Conservation (phyloP, 345 rosid genomes). For the Eutrema heterophyllum region DNA sequence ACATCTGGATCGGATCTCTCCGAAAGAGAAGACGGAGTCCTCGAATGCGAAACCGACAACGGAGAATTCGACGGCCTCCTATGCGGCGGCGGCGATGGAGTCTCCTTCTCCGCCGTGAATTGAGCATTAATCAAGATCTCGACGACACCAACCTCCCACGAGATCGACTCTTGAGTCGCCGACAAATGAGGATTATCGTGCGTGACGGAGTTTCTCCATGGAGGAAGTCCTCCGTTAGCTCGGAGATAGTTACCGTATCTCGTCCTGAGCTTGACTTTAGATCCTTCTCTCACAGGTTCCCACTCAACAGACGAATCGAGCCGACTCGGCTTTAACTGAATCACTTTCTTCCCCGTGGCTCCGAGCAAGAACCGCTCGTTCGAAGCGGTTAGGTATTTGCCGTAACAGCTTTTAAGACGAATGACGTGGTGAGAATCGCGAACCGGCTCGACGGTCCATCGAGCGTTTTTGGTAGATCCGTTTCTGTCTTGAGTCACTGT, state of each 20-base stretch:
- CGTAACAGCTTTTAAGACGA: conserved; percentile 65
- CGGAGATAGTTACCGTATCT: conserved; percentile 58
- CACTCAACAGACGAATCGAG: conserved; percentile 62
- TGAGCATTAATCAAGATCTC: conserved; percentile 36
- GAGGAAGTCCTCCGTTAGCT: conserved; percentile 71
- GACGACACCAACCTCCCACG: conserved; percentile 71
- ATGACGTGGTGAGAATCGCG: conserved; percentile 42
- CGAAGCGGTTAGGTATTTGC: conserved; percentile 79
- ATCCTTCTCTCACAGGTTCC: conserved; percentile 70
- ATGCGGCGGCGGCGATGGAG: conserved; percentile 23
- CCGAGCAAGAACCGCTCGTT: conserved; percentile 73
- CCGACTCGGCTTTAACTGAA: conserved; percentile 46
- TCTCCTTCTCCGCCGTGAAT: not conserved
- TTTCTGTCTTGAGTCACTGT: conserved; percentile 54
- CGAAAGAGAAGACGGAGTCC: conserved; percentile 44
- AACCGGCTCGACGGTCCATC: conserved; percentile 68
- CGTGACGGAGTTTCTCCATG: conserved; percentile 74
- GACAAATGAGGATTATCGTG: conserved; percentile 66
- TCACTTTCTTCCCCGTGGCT: conserved; percentile 68
- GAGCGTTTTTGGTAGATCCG: conserved; percentile 55
- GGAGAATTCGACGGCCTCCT: conserved; percentile 40
- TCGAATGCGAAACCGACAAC: conserved; percentile 29
- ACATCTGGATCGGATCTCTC: conserved; percentile 49
- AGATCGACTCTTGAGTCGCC: conserved; percentile 58
- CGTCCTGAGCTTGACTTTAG: conserved; percentile 49